Evolutionary conservation across 345 rosid species (phyloP), one percentile per base, ranked within the genome.

Genomic region (Eucalyptus marginata): DNA sequence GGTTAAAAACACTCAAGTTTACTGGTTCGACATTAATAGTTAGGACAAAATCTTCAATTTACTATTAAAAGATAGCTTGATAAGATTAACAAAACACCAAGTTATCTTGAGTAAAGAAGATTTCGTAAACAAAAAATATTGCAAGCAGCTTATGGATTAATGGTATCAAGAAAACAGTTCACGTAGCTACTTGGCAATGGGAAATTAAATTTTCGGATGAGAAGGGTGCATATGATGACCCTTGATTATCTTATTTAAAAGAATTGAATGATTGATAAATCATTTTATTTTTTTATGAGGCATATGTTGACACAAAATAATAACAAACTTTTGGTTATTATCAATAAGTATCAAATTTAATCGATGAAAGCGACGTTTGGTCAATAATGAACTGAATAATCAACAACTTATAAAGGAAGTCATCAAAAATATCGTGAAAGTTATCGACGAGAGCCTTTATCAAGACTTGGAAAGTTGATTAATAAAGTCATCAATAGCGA

Each of bases 361-460:
- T 2, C 6, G 1, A 15, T 66, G 40, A 66, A 15, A 66, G 16
- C 2, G 0, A 4, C 13, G 40, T n/a, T 64, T 64, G 40, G 6
- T 66, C 40, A 15, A 31, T 1, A 64, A 31, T 66, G 22, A 66
- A 66, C 3, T 9, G 3, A 16, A 66, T 31, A 8, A 68, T 31
- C 80, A 20, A 68, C 44, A 68, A 17, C 24, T 17, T 5, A 1
- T 2, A 1, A 8, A 0, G 44, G 6, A 68, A 31, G 44, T 33
- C 80, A 68, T 17, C 1, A 3, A 68, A 10, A 68, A 16, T 5
- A 33, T 68, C 1, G 2, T 68, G 11, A 68, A 68, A 68, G 1
- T 68, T 16, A 68, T 17, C 12, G 6, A 68, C 43, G 3, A 33
- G 43, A 68, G 80, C 43, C 44, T 33, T 16, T 1, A 68, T 33